Conservation (phyloP, 140 eudicot species). For the Flaveria floridana region DNA sequence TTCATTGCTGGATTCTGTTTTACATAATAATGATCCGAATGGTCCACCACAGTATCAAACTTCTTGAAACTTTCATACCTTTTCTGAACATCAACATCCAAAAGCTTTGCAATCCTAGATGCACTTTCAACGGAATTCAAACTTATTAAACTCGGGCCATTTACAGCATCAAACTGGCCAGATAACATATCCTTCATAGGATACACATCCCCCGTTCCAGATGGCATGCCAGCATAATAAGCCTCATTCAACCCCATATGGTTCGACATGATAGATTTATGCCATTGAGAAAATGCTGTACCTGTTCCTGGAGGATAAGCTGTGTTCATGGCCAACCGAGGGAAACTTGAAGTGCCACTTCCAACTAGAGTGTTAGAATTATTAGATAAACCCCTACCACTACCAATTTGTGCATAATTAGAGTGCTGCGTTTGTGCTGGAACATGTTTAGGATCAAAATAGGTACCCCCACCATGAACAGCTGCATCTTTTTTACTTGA, state of each 20-base stretch:
- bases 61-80: constrained; percentile 50
- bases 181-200: not conserved
- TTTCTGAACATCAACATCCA: constrained; percentile 41
- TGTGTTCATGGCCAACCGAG: not conserved
- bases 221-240: not conserved
- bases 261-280: no score
- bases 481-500: constrained; percentile 3
- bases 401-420: not conserved
- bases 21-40: constrained; percentile 54
- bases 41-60: constrained; percentile 71
- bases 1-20: constrained; percentile 11
- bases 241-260: no score
- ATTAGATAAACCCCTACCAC: constrained; percentile 12
- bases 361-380: constrained; percentile 17
- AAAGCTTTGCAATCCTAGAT: constrained; percentile 15
- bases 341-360: not conserved
- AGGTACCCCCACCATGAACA: not conserved
- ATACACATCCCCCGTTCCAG: not conserved
- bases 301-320: not conserved
- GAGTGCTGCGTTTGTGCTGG: not conserved
- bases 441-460: not conserved
- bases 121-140: constrained; percentile 8
- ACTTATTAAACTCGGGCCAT: constrained; percentile 22
- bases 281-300: no score
- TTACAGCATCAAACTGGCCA: constrained; percentile 2